Base-by-base conservation (phyloP, 2,329 filamentous ascomycete species). In the Alternaria atra region DNA sequence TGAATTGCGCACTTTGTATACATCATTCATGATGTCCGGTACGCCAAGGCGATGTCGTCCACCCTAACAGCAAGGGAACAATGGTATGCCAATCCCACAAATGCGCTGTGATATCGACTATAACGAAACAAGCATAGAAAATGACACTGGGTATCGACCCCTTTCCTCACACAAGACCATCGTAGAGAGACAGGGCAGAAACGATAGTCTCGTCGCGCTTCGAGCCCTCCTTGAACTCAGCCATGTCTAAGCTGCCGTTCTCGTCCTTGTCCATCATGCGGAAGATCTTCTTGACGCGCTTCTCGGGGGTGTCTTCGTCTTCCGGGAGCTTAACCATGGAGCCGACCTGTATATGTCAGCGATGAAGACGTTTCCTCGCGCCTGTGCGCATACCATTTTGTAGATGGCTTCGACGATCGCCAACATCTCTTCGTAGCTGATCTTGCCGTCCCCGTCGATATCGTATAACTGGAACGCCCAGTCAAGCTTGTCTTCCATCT, bases 231-330 rank as follows among this genome's bases (percentile, higher is more conserved):
- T 98, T 98, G 86, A 99, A 99, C 80, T 99, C 95, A 63, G 94
- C 91, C 87, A 97, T 94, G 79, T 98, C 94, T 73, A 99, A 83
- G 76, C 92, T 96, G 72, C 94, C 95, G 78, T 98, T 98, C 84
- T 98, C 94, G 79, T 99, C 95, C 86, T 99, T 99, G 85, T 99
- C 95, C 95, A 99, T 99, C 95, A 98, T 98, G 75, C 91, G 87
- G 86, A 99, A 99, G 80, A 99, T 98, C 86, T 99, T 99, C 81
- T 86, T 89, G 65, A 99, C 95, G 67, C 95, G 91, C 85, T 99
- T 99, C 85, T 98, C 94, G 17, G 95, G 95, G 58, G 95, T 99
- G 82, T 99, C 94, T 84, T 99, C 95, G 82, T 99, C 95, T 80
- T 97, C 93, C 53, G 95, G 95, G 44, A 99, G 86, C 82, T 98